Conservation (phyloP, 2,329 filamentous ascomycete genomes). For the Fusarium tricinctum region DNA sequence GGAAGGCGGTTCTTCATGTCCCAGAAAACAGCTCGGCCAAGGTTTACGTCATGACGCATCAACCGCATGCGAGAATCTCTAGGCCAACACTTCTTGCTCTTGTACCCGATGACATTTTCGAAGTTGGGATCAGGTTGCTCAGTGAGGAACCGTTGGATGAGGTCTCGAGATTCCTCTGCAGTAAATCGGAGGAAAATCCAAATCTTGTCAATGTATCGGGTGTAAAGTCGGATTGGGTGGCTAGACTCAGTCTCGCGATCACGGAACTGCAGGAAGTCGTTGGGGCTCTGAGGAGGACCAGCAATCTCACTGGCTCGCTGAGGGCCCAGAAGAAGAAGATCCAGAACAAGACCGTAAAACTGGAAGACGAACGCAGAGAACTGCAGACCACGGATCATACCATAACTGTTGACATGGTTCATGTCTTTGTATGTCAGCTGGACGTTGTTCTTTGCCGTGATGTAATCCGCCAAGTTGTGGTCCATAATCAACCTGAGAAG, state of each 20-base stretch:
- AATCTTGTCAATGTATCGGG: constrained; percentile 96
- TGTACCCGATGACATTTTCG: constrained; percentile 98
- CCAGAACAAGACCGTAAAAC: constrained; percentile 96
- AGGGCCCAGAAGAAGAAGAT: constrained; percentile 89
- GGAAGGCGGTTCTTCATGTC: constrained; percentile 97
- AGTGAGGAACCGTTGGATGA: constrained; percentile 97
- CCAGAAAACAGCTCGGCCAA: constrained; percentile 98
- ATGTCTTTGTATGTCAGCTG: constrained; percentile 99
- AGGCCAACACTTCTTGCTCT: constrained; percentile 99
- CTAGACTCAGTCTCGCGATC: constrained; percentile 92
- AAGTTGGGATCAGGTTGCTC: constrained; percentile 99
- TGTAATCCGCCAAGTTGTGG: constrained; percentile 98
- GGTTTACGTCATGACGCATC: constrained; percentile 98
- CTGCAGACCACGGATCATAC: constrained; percentile 96
- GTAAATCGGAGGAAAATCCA: constrained; percentile 98
- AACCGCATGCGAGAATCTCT: constrained; percentile 96
- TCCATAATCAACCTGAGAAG: constrained; percentile 97
- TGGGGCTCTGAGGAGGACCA: constrained; percentile 91
- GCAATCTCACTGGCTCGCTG: constrained; percentile 99
- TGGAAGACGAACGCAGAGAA: constrained; percentile 99
- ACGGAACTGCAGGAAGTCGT: constrained; percentile 97
- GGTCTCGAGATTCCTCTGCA: constrained; percentile 92
- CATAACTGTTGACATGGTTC: constrained; percentile 99
- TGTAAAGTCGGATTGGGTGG: constrained; percentile 98
- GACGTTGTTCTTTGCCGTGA: constrained; percentile 99